Percentiles rank a stretch among this genome's conserved stretches.
These are phyloP conservation scores for Lyophyllum decastes DNA, from an alignment of 768 basidiomycete species.

Conservation along the genomic window DNA sequence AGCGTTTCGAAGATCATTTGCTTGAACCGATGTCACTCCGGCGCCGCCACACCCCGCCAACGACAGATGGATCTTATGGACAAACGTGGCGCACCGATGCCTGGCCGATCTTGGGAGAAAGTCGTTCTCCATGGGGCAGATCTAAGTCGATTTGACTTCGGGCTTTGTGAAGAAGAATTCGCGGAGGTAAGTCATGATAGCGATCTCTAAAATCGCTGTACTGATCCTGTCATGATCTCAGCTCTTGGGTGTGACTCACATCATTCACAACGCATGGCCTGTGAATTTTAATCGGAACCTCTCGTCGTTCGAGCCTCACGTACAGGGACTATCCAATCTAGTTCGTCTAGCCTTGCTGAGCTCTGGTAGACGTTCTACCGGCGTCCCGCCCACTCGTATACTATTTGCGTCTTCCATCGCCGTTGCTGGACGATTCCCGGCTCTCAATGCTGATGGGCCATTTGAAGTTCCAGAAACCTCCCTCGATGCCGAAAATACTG, in stretches of 20 bases:
- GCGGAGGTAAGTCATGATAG: constrained; percentile 20
- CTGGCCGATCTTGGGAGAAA: constrained; percentile 27
- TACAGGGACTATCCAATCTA: constrained; percentile 35
- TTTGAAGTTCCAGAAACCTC: constrained; percentile 31
- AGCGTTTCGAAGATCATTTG: constrained; percentile 30
- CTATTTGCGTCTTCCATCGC: constrained; percentile 40
- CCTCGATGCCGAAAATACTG: constrained; percentile 26
- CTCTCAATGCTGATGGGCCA: constrained; percentile 26
- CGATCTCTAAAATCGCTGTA: background rate
- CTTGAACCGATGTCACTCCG: constrained; percentile 25
- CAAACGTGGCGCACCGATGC: constrained; percentile 29
- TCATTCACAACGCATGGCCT: constrained; percentile 43
- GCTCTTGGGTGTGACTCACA: constrained; percentile 28
- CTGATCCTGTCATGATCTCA: constrained; percentile 11
- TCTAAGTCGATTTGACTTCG: constrained; percentile 25
- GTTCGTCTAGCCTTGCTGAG: constrained; percentile 25
- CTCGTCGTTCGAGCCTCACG: constrained; percentile 42
- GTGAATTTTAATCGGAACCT: constrained; percentile 44
- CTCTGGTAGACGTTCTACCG: constrained; percentile 15
- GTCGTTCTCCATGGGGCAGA: constrained; percentile 29
- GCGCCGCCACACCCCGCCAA: constrained; percentile 15
- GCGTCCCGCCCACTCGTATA: constrained; percentile 25
- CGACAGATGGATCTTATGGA: constrained; percentile 31
- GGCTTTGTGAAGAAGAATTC: constrained; percentile 24
- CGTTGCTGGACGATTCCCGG: constrained; percentile 32